Percentiles rank a stretch among this genome's conserved stretches.
Conservation (phyloP, 2,329 filamentous ascomycete genomes). For the Fusarium irregulare region DNA sequence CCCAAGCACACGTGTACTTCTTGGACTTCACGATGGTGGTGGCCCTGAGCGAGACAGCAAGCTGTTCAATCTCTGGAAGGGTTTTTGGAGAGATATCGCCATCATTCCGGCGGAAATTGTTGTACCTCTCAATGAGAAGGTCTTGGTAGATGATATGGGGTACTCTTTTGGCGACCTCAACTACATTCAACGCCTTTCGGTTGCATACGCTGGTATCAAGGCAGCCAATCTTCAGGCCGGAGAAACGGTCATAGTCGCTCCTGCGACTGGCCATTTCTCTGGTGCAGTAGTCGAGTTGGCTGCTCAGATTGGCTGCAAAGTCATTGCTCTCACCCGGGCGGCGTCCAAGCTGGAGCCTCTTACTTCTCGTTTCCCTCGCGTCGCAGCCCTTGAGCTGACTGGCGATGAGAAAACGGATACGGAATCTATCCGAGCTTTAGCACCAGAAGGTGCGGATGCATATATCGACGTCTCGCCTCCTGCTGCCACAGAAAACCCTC, state of each 20-base stretch:
- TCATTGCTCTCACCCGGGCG: slow-evolving; percentile 31
- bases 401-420: slow-evolving; percentile 22
- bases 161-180: slow-evolving; percentile 30
- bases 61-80: slow-evolving; percentile 27
- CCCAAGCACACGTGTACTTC: slow-evolving; percentile 9
- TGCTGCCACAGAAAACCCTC: slow-evolving; percentile 4
- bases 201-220: slow-evolving; percentile 29
- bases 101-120: slow-evolving; percentile 16
- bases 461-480: slow-evolving; percentile 37
- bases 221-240: slow-evolving; percentile 12
- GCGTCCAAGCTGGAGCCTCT: slow-evolving; percentile 17
- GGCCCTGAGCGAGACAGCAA: slow-evolving; percentile 5
- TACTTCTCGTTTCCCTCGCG: not conserved
- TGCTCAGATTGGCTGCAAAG: slow-evolving; percentile 32
- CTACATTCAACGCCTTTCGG: slow-evolving; percentile 30
- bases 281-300: slow-evolving; percentile 28
- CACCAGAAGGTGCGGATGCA: slow-evolving; percentile 17
- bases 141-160: slow-evolving; percentile 15
- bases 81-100: slow-evolving; percentile 28
- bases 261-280: slow-evolving; percentile 36
- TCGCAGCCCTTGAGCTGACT: slow-evolving; percentile 17
- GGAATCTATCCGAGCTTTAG: not conserved
- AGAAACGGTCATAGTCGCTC: slow-evolving; percentile 28
- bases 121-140: slow-evolving; percentile 14
- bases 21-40: slow-evolving; percentile 23